Evolutionary conservation across 2,329 filamentous ascomycete genomes (phyloP).

Genomic region (Fusarium agapanthi): DNA sequence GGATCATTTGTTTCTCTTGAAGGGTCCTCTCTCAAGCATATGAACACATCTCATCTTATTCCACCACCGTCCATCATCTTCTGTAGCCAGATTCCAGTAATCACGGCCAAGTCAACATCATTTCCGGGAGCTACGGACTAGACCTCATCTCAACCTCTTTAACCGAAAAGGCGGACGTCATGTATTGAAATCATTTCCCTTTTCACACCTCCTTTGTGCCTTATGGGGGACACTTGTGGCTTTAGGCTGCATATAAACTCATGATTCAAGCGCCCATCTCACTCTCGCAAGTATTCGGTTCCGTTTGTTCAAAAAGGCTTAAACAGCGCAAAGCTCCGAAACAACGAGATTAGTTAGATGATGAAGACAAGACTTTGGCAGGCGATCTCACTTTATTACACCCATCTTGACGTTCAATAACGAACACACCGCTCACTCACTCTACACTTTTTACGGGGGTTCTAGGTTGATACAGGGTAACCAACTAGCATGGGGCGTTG

Average conservation of each 20-base stretch:
- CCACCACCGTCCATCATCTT: constrained; percentile 35
- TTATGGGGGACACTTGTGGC: neutral
- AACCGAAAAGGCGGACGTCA: neutral
- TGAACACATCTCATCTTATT: constrained; percentile 3
- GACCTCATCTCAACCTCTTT: constrained; percentile 1
- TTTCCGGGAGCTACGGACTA: constrained; percentile 1
- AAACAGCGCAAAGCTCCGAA: neutral
- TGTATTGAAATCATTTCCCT: neutral
- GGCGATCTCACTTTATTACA: neutral
- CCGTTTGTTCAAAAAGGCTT: neutral
- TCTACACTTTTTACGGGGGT: neutral
- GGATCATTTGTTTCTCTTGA: neutral
- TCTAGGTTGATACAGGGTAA: constrained; percentile 16
- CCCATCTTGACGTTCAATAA: neutral
- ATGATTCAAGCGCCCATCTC: neutral
- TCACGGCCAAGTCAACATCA: constrained; percentile 5
- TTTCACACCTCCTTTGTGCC: neutral
- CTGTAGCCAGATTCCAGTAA: constrained; percentile 33
- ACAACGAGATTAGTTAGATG: neutral
- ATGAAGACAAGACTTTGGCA: neutral
- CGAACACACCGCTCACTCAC: neutral
- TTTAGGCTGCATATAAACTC: constrained; percentile 12
- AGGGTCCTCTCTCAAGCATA: neutral
- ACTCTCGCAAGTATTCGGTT: neutral
- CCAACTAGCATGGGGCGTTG: neutral